Percentiles rank a stretch among this genome's conserved stretches.
Conservation (phyloP, 2,329 filamentous ascomycete species). For the Acephala macrosclerotiorum region DNA sequence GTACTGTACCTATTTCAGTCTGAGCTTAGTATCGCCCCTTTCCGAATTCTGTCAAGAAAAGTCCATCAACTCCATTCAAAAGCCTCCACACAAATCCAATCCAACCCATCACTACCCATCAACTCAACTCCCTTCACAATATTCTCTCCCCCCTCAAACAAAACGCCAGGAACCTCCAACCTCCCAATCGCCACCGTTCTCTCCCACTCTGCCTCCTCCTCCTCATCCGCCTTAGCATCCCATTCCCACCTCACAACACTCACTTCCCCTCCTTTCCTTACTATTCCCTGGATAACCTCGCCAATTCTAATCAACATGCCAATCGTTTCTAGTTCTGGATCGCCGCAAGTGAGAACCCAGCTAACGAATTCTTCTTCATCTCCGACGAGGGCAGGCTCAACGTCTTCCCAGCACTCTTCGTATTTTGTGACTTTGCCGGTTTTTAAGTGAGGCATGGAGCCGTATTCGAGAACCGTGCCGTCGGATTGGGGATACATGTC, state of each 20-base stretch:
- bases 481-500: conserved; percentile 39
- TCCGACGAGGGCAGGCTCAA: conserved; percentile 28
- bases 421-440: conserved; percentile 42
- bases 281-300: conserved; percentile 31
- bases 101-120: conserved; percentile 6
- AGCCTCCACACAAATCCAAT: conserved; percentile 9
- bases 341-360: conserved; percentile 19
- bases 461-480: conserved; percentile 42
- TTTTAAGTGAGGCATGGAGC: conserved; percentile 39
- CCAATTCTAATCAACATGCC: conserved; percentile 37
- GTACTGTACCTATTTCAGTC: no score
- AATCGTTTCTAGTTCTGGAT: conserved; percentile 12
- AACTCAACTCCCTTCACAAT: not conserved
- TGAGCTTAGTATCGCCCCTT: no score
- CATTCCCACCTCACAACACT: conserved; percentile 33
- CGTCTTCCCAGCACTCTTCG: conserved; percentile 46
- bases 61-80: conserved; percentile 7
- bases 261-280: conserved; percentile 29
- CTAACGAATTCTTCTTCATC: conserved; percentile 32
- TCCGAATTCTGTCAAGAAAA: no score
- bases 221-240: conserved; percentile 4
- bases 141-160: conserved; percentile 6
- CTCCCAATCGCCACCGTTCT: not conserved
- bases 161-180: not conserved
- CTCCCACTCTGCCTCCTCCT: conserved; percentile 21